Evolutionary conservation across 208 protist genomes (phyloP).

Genomic region (Ichthyophonus hoferi): DNA sequence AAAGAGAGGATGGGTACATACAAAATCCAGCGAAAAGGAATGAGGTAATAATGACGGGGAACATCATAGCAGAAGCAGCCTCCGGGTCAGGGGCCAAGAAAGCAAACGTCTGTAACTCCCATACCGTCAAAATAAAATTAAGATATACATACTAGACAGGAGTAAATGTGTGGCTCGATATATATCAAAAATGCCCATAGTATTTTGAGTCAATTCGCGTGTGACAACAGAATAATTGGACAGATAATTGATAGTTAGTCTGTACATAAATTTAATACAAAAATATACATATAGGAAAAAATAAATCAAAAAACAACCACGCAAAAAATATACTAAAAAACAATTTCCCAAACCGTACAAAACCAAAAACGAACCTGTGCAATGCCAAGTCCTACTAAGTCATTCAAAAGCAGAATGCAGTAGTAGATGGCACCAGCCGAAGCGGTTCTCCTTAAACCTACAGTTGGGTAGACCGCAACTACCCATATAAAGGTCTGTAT

Average conservation of each 20-base stretch:
- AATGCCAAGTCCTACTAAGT: conserved; percentile 24
- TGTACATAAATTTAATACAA: too few species aligned
- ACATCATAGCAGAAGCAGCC: not conserved
- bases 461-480: conserved; percentile 48
- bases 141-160: not conserved
- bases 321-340: too few species aligned
- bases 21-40: conserved; percentile 48
- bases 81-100: conserved; percentile 12
- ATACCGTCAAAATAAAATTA: not conserved
- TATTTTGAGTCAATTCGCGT: too few species aligned
- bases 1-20: not conserved
- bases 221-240: too few species aligned
- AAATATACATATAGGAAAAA: too few species aligned
- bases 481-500: conserved; percentile 45
- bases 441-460: conserved; percentile 36
- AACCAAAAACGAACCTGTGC: not conserved
- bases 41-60: conserved; percentile 38
- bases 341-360: too few species aligned
- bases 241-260: too few species aligned
- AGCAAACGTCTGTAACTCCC: conserved; percentile 28
- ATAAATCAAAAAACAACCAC: too few species aligned
- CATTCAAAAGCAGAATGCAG: conserved; percentile 1
- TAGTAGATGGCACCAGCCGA: conserved; percentile 52
- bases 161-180: not conserved
- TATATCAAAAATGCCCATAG: too few species aligned